A percentile compares a stretch with the other conserved stretches of the same genome.
Conservation (phyloP, 176 grass and related monocot species). For the Aegilops speltoides region DNA sequence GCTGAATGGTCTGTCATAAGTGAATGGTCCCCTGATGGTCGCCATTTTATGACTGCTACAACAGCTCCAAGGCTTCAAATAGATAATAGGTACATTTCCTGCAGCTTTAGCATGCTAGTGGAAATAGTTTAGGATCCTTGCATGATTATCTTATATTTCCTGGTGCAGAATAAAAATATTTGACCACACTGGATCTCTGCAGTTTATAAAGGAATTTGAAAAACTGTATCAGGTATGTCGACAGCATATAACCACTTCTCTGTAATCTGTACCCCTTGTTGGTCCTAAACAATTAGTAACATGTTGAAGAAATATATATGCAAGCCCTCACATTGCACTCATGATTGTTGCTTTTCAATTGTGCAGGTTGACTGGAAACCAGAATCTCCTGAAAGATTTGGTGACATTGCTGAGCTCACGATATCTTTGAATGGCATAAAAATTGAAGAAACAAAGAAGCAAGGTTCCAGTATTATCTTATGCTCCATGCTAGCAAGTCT, state of each 20-base stretch:
- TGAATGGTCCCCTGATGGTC: slow-evolving; percentile 93
- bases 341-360: slow-evolving; percentile 22
- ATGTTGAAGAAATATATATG: not conserved
- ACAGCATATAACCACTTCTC: slow-evolving; percentile 3
- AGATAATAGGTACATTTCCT: slow-evolving; percentile 72
- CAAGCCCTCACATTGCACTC: not conserved
- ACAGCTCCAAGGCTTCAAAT: slow-evolving; percentile 97
- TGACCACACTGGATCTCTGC: slow-evolving; percentile 68
- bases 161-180: slow-evolving; percentile 89
- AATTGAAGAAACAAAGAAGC: slow-evolving; percentile 80
- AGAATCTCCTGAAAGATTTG: slow-evolving; percentile 83
- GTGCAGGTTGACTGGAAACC: slow-evolving; percentile 83
- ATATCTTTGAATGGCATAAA: slow-evolving; percentile 69
- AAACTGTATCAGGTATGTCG: slow-evolving; percentile 78
- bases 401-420: slow-evolving; percentile 70
- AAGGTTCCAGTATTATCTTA: slow-evolving; percentile 51
- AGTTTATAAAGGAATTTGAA: slow-evolving; percentile 92
- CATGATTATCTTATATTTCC: slow-evolving; percentile 16
- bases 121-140: slow-evolving; percentile 18
- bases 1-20: slow-evolving; percentile 93
- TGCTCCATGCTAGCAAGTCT: slow-evolving; percentile 20
- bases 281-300: not conserved
- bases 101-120: slow-evolving; percentile 11
- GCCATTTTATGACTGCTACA: slow-evolving; percentile 93
- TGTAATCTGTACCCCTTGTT: slow-evolving; percentile 4